Base-by-base conservation (phyloP, 1,139 yeast genomes). In the Geotrichum cucujoidarum region DNA sequence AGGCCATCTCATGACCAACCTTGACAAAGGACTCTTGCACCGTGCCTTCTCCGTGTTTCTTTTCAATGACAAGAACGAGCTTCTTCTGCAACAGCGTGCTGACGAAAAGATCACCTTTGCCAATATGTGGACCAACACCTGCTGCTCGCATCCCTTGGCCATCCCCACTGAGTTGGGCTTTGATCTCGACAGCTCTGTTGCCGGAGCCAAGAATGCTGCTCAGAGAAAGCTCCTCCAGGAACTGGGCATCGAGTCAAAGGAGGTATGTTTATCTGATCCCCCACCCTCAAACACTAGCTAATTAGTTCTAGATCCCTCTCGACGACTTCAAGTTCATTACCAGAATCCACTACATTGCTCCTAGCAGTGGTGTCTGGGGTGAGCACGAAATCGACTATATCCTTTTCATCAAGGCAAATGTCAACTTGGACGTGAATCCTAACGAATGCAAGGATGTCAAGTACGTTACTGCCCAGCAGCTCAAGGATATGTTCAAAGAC, bases 331-430 rank as follows among this genome's bases (percentile, higher is more conserved):
- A 84, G 52, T 92, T 82, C 66, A 73, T 92, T 62, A 92, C 97
- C 29, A 80, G 98, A 70, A 92, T 92, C 58, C 98, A 92, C 69
- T 92, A 92, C 70, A 84, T 81, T 72, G 88, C 96, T 7, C 92
- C 96, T 32, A 77, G 84, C 57, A 75, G 75, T 56, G 89, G 87
- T 24, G 77, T 80, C 51, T 92, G 98, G 98, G 98, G 97, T 44
- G 98, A 92, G 66, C 98, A 92, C 64, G 98, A 92, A 68, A 85
- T 92, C 57, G 99, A 92, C 68, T 92, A 92, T 68, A 94, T 92
- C 58, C 75, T 94, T 61, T 81, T 92, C 54, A 81, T 85, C 60
- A 78, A 75, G 62, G 71, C 89, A 27, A 73, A 76, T 54, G 81
- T 89, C 40, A 63, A 67, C 20, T 58, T 66, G 13, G 78, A 83